phyloP scores from a whole-genome alignment of 2,329 filamentous ascomycete species.

The Coniochaeta pulveracea region DNA sequence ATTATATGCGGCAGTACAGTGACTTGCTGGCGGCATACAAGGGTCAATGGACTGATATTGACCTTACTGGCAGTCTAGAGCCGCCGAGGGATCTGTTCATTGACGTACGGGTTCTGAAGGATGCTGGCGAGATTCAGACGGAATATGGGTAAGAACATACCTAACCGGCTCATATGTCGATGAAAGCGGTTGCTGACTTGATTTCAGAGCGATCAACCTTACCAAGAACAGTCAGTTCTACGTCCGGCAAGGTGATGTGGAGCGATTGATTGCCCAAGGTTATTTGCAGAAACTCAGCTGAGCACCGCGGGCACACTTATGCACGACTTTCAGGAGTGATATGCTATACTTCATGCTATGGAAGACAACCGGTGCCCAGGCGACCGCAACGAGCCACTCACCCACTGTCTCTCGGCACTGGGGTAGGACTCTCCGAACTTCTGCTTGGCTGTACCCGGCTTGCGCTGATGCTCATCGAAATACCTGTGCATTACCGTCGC shows the following conservation, averaged over 20 bases:
- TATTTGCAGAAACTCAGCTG: conserved; percentile 85
- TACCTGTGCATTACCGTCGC: too few species aligned
- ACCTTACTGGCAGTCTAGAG: conserved; percentile 85
- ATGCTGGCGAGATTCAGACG: conserved; percentile 96
- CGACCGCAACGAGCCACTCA: too few species aligned
- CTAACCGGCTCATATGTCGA: too few species aligned
- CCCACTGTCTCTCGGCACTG: too few species aligned
- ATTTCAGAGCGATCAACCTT: conserved; percentile 72
- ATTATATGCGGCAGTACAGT: conserved; percentile 85
- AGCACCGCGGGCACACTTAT: too few species aligned
- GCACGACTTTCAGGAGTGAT: too few species aligned
- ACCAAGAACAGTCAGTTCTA: conserved; percentile 99
- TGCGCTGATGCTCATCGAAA: too few species aligned
- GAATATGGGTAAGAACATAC: conserved; percentile 75
- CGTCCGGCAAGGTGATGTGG: conserved; percentile 89
- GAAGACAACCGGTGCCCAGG: too few species aligned
- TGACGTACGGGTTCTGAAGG: conserved; percentile 88
- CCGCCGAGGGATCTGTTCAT: conserved; percentile 95
- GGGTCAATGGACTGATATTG: conserved; percentile 96
- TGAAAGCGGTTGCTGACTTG: conserved; percentile 12
- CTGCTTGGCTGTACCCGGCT: too few species aligned
- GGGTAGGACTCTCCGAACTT: too few species aligned
- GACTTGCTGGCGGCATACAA: conserved; percentile 94
- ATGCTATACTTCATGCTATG: too few species aligned
- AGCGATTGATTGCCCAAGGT: conserved; percentile 84